Evolutionary conservation across 2,329 filamentous ascomycete species (phyloP).

Genomic region (Cercospora berteroae): DNA sequence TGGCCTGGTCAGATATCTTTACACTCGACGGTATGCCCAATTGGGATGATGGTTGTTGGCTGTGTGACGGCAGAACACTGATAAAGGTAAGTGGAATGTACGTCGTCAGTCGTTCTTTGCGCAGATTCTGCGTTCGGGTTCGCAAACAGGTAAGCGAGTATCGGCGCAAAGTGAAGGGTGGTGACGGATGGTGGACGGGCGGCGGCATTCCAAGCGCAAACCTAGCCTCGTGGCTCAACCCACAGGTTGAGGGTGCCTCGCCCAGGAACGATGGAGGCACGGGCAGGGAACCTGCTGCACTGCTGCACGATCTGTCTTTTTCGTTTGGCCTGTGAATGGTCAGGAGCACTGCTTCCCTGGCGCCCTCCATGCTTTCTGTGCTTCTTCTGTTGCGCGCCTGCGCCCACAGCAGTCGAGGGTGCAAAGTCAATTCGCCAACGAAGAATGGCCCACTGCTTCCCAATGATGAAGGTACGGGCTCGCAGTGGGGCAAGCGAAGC

Average conservation of each 20-base stretch:
- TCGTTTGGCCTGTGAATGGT: neutral
- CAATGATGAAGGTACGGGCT: conserved; percentile 10
- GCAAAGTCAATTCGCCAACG: neutral
- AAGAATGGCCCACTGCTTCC: neutral
- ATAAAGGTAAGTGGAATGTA: neutral
- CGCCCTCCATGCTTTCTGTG: neutral
- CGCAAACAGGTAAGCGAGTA: conserved; percentile 3
- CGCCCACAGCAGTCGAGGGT: neutral
- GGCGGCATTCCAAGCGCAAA: conserved; percentile 10
- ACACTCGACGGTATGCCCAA: neutral
- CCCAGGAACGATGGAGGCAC: conserved; percentile 2
- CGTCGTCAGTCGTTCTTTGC: neutral
- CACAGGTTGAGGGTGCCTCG: conserved; percentile 14
- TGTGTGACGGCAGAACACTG: neutral
- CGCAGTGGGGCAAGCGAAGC: conserved; percentile 5
- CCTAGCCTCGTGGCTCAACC: conserved; percentile 16
- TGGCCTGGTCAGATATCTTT: neutral
- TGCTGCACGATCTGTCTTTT: neutral
- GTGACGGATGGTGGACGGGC: conserved; percentile 3
- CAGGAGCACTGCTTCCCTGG: neutral
- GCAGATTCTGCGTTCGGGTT: conserved; percentile 4
- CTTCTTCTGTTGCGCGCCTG: neutral
- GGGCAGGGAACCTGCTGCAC: neutral
- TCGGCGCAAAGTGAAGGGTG: neutral
- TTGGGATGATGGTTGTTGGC: neutral